Evolutionary conservation across 441 rosid species (phyloP).

Genomic region (Sinapis alba): DNA sequence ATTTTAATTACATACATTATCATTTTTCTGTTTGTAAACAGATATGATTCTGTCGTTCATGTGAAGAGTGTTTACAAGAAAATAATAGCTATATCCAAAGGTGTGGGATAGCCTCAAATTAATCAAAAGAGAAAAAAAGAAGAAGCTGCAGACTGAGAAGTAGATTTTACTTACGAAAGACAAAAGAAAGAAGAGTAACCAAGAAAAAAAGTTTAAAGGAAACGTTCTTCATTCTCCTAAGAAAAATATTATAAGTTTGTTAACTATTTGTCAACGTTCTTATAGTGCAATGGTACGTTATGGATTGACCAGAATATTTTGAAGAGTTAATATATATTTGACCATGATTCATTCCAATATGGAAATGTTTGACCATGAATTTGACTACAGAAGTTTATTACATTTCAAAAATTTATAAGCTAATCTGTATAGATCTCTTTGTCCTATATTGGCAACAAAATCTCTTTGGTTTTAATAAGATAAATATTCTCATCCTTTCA

Average conservation of each 20-base stretch:
- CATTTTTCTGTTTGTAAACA: not conserved
- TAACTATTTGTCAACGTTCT: not conserved
- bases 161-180: slow-evolving; percentile 21
- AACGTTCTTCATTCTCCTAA: slow-evolving; percentile 17
- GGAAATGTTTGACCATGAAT: not conserved
- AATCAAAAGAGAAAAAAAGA: too few relatives aligned
- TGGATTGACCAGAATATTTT: slow-evolving; percentile 4
- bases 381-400: not conserved
- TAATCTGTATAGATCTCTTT: not conserved
- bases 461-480: not conserved
- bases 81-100: too few relatives aligned
- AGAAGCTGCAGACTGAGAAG: not conserved
- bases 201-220: slow-evolving; percentile 19
- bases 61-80: not conserved
- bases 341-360: not conserved
- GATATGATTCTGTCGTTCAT: not conserved
- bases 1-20: not conserved
- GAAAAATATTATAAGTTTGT: not conserved
- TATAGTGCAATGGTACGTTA: not conserved
- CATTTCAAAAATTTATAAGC: not conserved
- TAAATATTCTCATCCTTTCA: not conserved
- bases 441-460: not conserved
- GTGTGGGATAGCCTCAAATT: too few relatives aligned
- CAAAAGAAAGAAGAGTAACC: slow-evolving; percentile 24
- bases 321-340: not conserved